phyloP scores from a whole-genome alignment of 345 rosid genomes.

The Stellera chamaejasme region DNA sequence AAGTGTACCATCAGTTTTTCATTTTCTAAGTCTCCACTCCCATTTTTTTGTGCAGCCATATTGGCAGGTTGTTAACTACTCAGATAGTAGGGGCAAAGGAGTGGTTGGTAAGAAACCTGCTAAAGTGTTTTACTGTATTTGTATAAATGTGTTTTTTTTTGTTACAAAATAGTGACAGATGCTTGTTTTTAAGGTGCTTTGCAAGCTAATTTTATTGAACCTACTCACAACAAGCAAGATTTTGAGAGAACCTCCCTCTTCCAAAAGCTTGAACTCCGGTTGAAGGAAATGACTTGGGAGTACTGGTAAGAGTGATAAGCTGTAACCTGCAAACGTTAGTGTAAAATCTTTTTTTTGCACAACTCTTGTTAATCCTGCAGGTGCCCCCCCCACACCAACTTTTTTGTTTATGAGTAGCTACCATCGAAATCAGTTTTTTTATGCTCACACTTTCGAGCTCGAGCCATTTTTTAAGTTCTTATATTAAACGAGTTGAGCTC shows the following conservation, averaged over 20 bases:
- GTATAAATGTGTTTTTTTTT: no score
- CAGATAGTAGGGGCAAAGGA: constrained; percentile 65
- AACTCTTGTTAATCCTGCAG: neutral
- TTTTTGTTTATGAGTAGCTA: neutral
- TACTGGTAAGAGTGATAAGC: constrained; percentile 55
- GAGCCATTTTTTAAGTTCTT: no score
- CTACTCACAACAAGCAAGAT: constrained; percentile 94
- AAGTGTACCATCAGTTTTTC: neutral
- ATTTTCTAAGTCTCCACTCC: neutral
- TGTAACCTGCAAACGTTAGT: neutral
- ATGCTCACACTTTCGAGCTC: no score
- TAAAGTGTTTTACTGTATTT: constrained; percentile 3
- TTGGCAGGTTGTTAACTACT: constrained; percentile 61
- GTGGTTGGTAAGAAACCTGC: constrained; percentile 71
- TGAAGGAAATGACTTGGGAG: constrained; percentile 89
- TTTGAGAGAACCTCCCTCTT: constrained; percentile 93
- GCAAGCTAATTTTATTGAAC: constrained; percentile 91
- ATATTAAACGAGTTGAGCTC: no score
- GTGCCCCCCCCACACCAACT: neutral
- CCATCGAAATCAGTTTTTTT: no score
- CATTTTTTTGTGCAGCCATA: constrained; percentile 54
- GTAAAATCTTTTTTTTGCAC: neutral
- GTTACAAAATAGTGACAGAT: constrained; percentile 1
- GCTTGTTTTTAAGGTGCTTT: constrained; percentile 48
- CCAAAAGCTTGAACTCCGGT: constrained; percentile 86